Percentiles rank a stretch among this genome's conserved stretches.
phyloP scores from a whole-genome alignment of 805 yeast species.

The Ogataea pilisensis region DNA sequence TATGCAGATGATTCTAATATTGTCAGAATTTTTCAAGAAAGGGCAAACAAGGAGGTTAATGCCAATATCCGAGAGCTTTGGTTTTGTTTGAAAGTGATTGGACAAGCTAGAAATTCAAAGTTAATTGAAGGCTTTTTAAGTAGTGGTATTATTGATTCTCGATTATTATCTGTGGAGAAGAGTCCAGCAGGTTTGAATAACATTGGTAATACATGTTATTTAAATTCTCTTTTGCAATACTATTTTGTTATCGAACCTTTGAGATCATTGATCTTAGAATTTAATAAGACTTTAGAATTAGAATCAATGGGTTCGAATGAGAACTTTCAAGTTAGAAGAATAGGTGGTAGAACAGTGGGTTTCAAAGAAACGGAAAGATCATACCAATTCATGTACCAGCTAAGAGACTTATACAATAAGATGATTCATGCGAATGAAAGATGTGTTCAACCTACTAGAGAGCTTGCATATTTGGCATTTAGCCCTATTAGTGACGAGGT shows the following conservation, averaged over 20 bases:
- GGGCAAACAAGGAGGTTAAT: slow-evolving; percentile 35
- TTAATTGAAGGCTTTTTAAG: slow-evolving; percentile 52
- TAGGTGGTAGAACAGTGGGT: slow-evolving; percentile 86
- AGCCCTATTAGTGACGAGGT: slow-evolving; percentile 67
- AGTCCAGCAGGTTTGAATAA: slow-evolving; percentile 94
- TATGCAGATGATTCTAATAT: slow-evolving; percentile 55
- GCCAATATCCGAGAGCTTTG: slow-evolving; percentile 55
- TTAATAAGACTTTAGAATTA: slow-evolving; percentile 36
- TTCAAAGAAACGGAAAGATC: slow-evolving; percentile 76
- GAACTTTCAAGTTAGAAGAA: slow-evolving; percentile 49
- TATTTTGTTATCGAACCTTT: slow-evolving; percentile 84
- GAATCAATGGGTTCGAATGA: slow-evolving; percentile 28
- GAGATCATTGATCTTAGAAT: slow-evolving; percentile 58
- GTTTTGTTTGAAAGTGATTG: slow-evolving; percentile 53
- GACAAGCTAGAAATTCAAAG: slow-evolving; percentile 49
- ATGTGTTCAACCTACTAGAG: slow-evolving; percentile 76
- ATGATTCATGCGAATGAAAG: slow-evolving; percentile 60
- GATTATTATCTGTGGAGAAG: slow-evolving; percentile 53
- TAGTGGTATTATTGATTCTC: slow-evolving; percentile 60
- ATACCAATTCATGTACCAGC: slow-evolving; percentile 70
- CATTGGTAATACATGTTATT: slow-evolving; percentile 93
- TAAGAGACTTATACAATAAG: slow-evolving; percentile 63
- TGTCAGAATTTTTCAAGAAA: slow-evolving; percentile 48
- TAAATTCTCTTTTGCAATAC: slow-evolving; percentile 86
- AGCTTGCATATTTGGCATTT: slow-evolving; percentile 84